Conservation (phyloP, 768 basidiomycete species). For the Galerina marginata region DNA sequence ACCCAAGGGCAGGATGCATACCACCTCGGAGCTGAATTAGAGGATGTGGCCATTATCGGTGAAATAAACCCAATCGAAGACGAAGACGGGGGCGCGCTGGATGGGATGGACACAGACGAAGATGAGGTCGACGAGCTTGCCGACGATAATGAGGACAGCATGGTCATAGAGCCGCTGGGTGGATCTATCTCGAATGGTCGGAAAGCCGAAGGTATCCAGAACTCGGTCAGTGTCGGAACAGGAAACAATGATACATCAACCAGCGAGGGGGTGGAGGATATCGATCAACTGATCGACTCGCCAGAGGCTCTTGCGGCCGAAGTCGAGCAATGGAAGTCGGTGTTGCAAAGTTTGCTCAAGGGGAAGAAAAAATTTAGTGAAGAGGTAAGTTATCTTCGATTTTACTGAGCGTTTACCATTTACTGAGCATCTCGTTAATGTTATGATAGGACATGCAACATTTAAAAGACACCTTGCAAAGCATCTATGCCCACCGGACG, state of each 20-base stretch:
- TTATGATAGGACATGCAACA: constrained; percentile 10
- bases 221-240: not conserved
- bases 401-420: not conserved
- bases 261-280: not conserved
- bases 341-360: constrained; percentile 13
- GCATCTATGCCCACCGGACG: constrained; percentile 5
- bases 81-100: not conserved
- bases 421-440: not conserved
- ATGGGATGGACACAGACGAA: not conserved
- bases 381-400: constrained; percentile 6
- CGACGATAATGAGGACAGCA: not conserved
- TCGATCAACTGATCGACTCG: not conserved
- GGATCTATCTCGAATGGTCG: not conserved
- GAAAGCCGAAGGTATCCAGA: not conserved
- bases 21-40: not conserved
- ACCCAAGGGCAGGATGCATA: not conserved
- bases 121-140: constrained; percentile 12
- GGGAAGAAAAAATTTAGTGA: constrained; percentile 14
- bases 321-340: constrained; percentile 13
- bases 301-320: constrained; percentile 1
- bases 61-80: not conserved
- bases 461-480: constrained; percentile 6
- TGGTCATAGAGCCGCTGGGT: not conserved
- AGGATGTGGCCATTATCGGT: not conserved
- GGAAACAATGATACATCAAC: not conserved